Base-by-base conservation (phyloP, 2,329 filamentous ascomycete genomes). In the Apiospora kogelbergensis region DNA sequence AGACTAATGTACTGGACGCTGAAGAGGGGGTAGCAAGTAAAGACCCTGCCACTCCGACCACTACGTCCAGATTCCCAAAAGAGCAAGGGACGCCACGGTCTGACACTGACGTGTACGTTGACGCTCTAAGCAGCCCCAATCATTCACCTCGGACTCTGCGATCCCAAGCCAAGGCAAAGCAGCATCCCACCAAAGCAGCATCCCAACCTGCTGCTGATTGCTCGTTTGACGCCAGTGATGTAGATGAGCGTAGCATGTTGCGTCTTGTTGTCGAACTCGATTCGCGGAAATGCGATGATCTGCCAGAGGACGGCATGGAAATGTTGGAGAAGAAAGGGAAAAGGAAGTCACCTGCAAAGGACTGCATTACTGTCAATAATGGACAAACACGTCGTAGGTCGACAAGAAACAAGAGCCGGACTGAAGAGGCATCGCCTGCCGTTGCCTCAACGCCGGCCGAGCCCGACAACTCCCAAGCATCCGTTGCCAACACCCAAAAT, bases 191-290 rank as follows among this genome's bases (percentile, higher is more conserved):
- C 9, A 42, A 68, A 33, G 57, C 67, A 13, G 17, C 67, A 57
- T 67, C 68, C 33, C 63, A 68, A 5, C 74, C 76, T n/a, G 41
- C 24, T n/a, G 26, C 30, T 60, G 73, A 75, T 40, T 71, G 69
- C 15, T 79, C 78, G 53, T 79, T 79, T 48, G 77, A 78, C 37
- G 72, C 78, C 67, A 79, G 77, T 65, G 75, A 77, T 46, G 80
- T 77, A 7, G 85, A 85, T 63, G 84, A 87, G 69, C 80, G 78
- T 42, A 84, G 84, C 72, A 80, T 86, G 74, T 76, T 84, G 65
- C 80, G 82, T 66, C 78, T 88, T 6, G 81, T 84, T 3, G 81
- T 83, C n/a, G 84, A 87, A 71, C 75, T 87, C 10, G 85, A 86
- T 71, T 80, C 82, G 33, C 79, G 78, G 26, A 79, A 78, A 65